A percentile compares a stretch with the other conserved stretches of the same genome.
Conservation (phyloP, 2,329 filamentous ascomycete genomes). For the Alternaria tenuissima region DNA sequence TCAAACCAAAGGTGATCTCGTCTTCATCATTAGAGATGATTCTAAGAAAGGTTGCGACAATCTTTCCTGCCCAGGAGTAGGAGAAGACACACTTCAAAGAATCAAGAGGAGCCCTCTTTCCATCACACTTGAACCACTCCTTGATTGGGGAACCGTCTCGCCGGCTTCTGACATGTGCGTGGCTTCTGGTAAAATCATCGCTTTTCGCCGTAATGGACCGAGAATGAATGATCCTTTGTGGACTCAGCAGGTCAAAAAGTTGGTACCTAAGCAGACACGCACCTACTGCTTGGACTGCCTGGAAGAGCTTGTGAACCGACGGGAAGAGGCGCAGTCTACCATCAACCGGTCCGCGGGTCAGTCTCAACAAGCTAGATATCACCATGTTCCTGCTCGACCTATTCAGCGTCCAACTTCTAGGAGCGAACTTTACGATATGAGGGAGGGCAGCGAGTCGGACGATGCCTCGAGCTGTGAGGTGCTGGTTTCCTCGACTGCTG, state of each 20-base stretch:
- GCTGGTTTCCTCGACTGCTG: not conserved
- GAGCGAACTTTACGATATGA: not conserved
- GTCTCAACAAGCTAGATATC: not conserved
- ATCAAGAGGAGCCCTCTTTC: not conserved
- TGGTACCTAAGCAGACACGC: not conserved
- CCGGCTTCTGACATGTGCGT: slow-evolving; percentile 1
- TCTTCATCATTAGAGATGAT: slow-evolving; percentile 12
- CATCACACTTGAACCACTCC: slow-evolving; percentile 19
- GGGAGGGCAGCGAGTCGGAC: not conserved
- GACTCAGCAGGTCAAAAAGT: slow-evolving; percentile 8
- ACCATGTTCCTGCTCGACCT: not conserved
- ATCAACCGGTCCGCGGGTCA: not conserved
- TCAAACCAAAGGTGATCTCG: not conserved
- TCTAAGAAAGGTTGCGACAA: not conserved
- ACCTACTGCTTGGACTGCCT: slow-evolving; percentile 25
- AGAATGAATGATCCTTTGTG: slow-evolving; percentile 19
- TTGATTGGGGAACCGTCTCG: slow-evolving; percentile 20
- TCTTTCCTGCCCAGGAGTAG: not conserved
- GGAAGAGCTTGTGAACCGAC: slow-evolving; percentile 12
- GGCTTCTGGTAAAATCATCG: slow-evolving; percentile 7
- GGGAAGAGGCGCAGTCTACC: slow-evolving; percentile 6
- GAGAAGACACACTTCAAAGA: not conserved
- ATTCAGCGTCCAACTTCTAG: not conserved
- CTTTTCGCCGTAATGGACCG: slow-evolving; percentile 19
- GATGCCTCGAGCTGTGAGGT: not conserved